Evolutionary conservation across 176 grass and related monocot genomes (phyloP).

Genomic region (Elymus sibiricus): DNA sequence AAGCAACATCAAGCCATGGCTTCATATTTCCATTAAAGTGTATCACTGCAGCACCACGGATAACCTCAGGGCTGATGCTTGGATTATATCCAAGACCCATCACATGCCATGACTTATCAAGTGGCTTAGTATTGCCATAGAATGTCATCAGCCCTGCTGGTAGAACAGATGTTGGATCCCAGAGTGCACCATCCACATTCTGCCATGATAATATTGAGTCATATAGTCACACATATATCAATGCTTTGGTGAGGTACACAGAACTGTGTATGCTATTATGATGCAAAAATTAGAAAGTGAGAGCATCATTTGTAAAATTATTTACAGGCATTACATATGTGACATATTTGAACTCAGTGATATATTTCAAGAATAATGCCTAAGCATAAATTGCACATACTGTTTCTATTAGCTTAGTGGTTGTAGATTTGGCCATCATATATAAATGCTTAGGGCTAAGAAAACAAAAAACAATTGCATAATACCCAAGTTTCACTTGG

Average conservation of each 20-base stretch:
- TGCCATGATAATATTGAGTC: conserved; percentile 25
- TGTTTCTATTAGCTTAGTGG: not conserved
- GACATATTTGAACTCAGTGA: not conserved
- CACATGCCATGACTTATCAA: conserved; percentile 70
- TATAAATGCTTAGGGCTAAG: not conserved
- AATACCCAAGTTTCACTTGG: not conserved
- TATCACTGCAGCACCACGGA: conserved; percentile 42
- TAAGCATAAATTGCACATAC: not conserved
- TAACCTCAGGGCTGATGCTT: conserved; percentile 43
- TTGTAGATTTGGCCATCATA: not conserved
- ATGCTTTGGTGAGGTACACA: not conserved
- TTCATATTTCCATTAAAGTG: conserved; percentile 83
- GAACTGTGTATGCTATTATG: not conserved
- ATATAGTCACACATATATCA: not conserved
- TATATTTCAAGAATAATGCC: not conserved
- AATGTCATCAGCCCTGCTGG: conserved; percentile 64
- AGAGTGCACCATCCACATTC: conserved; percentile 58
- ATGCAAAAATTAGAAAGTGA: not conserved
- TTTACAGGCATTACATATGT: not conserved
- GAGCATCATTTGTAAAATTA: not conserved
- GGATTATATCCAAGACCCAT: conserved; percentile 72
- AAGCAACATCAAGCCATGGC: conserved; percentile 75
- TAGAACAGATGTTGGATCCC: conserved; percentile 50
- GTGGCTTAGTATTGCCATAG: conserved; percentile 54
- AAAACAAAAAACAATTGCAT: not conserved